These are phyloP conservation scores for Scheffersomyces amazonensis DNA, from an alignment of 805 yeast species.

Conservation along the genomic window DNA sequence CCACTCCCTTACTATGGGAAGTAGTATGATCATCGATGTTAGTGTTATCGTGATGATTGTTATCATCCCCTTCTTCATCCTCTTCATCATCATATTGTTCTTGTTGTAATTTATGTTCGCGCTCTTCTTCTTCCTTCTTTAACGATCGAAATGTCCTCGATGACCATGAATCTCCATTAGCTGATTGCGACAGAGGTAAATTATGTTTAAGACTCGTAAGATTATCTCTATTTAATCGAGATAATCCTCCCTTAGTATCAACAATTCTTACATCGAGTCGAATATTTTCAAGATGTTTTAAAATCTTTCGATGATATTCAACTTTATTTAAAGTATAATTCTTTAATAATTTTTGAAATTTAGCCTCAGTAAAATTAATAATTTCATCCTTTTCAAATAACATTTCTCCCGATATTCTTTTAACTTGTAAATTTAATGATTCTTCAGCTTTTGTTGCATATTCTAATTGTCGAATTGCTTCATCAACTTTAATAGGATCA, in stretches of 20 bases:
- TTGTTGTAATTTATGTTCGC: slow-evolving; percentile 12
- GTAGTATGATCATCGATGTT: neutral
- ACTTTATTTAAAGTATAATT: slow-evolving; percentile 67
- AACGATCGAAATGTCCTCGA: slow-evolving; percentile 39
- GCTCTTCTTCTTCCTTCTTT: slow-evolving; percentile 22
- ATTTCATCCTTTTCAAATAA: slow-evolving; percentile 66
- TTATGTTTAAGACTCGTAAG: slow-evolving; percentile 45
- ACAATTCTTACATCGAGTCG: slow-evolving; percentile 71
- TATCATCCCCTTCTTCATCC: slow-evolving; percentile 23
- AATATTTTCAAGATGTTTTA: slow-evolving; percentile 68
- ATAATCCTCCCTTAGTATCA: slow-evolving; percentile 75
- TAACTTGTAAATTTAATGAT: slow-evolving; percentile 70
- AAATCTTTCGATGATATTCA: slow-evolving; percentile 80
- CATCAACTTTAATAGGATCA: slow-evolving; percentile 87
- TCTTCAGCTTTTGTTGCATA: slow-evolving; percentile 75
- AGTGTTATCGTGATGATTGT: neutral
- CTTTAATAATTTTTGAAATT: slow-evolving; percentile 53
- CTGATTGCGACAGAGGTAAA: slow-evolving; percentile 41
- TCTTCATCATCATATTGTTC: slow-evolving; percentile 13
- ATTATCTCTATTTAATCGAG: slow-evolving; percentile 75
- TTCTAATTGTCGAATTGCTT: slow-evolving; percentile 77
- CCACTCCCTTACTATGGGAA: slow-evolving; percentile 19
- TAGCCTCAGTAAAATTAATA: slow-evolving; percentile 53
- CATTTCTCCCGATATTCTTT: slow-evolving; percentile 84
- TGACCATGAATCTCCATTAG: slow-evolving; percentile 43